phyloP scores from a whole-genome alignment of 192 early-diverging fungal genomes.

The Backusella liffmaniae region DNA sequence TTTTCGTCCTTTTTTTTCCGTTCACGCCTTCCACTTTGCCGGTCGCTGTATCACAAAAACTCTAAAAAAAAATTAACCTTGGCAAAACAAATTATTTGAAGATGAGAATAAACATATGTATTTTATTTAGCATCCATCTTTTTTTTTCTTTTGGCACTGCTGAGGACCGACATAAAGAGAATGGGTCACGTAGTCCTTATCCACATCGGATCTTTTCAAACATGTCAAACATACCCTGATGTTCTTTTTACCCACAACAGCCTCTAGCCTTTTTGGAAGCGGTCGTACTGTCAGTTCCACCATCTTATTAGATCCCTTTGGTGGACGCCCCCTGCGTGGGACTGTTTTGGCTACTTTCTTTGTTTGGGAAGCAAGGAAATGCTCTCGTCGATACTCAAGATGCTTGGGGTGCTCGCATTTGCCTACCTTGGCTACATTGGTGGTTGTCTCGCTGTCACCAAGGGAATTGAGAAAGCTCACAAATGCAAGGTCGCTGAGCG shows the following conservation, averaged over 20 bases:
- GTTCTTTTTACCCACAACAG: slow-evolving; percentile 24
- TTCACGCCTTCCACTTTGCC: neutral
- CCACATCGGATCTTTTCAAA: slow-evolving; percentile 28
- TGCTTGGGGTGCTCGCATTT: slow-evolving; percentile 27
- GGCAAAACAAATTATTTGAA: too few relatives aligned
- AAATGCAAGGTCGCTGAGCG: neutral
- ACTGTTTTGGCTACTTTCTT: neutral
- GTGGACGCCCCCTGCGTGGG: slow-evolving; percentile 25
- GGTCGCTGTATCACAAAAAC: too few relatives aligned
- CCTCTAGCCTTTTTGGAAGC: slow-evolving; percentile 31
- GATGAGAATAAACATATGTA: too few relatives aligned
- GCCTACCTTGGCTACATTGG: neutral
- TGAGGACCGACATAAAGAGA: slow-evolving; percentile 22
- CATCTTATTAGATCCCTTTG: slow-evolving; percentile 16
- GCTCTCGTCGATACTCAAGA: slow-evolving; percentile 15
- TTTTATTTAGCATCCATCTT: neutral
- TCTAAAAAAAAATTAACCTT: too few relatives aligned
- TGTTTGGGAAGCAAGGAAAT: neutral
- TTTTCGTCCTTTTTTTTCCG: neutral
- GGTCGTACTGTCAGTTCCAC: slow-evolving; percentile 18
- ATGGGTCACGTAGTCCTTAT: slow-evolving; percentile 18
- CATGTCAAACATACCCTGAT: slow-evolving; percentile 34
- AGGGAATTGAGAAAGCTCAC: neutral
- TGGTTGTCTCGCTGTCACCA: neutral
- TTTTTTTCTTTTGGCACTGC: neutral